These are phyloP conservation scores for Umbelopsis sp. DNA, from an alignment of 192 early-diverging fungal species.

Conservation along the genomic window DNA sequence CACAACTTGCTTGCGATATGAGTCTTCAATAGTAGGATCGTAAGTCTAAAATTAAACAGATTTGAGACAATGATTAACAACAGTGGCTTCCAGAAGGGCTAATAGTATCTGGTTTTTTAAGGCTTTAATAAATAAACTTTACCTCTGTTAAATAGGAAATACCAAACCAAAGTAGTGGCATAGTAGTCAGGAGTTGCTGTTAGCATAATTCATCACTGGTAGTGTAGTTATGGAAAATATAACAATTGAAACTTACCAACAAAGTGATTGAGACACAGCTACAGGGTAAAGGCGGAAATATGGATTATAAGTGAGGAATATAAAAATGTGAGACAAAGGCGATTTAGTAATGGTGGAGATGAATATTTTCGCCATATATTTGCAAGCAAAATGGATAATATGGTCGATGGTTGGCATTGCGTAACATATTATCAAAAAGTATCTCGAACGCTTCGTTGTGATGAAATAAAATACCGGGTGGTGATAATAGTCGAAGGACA, in stretches of 20 bases:
- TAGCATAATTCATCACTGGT: no score
- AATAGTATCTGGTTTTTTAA: neutral
- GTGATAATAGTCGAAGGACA: no score
- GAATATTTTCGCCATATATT: no score
- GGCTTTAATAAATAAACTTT: constrained; percentile 15
- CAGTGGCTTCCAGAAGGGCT: neutral
- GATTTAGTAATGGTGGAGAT: no score
- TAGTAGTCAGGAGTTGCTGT: no score
- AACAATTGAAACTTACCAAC: constrained; percentile 39
- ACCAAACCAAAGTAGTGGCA: neutral
- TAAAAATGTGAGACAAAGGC: no score
- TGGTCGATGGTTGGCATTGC: no score
- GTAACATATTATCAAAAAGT: no score
- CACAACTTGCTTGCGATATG: constrained; percentile 96
- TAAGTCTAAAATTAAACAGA: constrained; percentile 66
- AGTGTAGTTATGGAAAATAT: neutral
- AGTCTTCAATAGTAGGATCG: constrained; percentile 99
- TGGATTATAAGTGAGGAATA: neutral
- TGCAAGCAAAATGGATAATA: no score
- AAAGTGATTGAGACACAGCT: constrained; percentile 52
- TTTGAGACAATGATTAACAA: neutral
- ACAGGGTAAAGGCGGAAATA: neutral
- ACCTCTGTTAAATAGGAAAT: constrained; percentile 25
- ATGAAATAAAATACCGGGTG: no score
- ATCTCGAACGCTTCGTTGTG: no score